Evolutionary conservation across 257 asterid genomes (phyloP), one percentile per base, ranked within the genome.

Genomic region (Petrea volubilis): DNA sequence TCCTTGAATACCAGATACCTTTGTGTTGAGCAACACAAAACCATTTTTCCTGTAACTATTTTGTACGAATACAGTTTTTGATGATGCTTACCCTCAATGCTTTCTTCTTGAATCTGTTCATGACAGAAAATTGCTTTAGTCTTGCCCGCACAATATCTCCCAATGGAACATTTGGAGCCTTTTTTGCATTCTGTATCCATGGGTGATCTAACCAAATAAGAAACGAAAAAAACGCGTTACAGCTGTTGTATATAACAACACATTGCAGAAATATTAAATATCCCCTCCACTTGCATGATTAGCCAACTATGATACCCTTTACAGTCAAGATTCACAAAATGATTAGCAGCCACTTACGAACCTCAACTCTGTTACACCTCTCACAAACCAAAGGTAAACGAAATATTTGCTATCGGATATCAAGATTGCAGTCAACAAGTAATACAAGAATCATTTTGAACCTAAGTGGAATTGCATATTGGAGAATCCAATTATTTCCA

Each of bases 61-160:
- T 3, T 31, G 8, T 24, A 47, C 15, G 1, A 4, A 7, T 13
- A 1, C n/a, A 55, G 52, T 11, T 44, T n/a, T 50, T 60, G 20
- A 14, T 51, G 29, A 36, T 44, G 27, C 6, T 87, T 82, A 91
- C 98, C 86, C 96, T 82, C 70, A 93, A 51, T 61, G 97, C 98
- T 82, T 80, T 93, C 91, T 90, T 90, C 88, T 93, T 93, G 79
- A 93, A 87, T 70, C 86, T 85, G 77, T 93, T 90, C 98, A 93
- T 93, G 34, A 81, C 75, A 3, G 98, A 93, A 70, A 93, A 93
- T 67, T 93, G 98, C 82, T 84, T 93, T 61, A 93, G 88, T 69
- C 98, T 81, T 78, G 95, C 75, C 85, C 92, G 78, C 58, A 93
- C 98, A 63, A 93, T 84, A 82, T 93, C 98, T 62, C 98, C 95